A percentile compares a stretch with the other conserved stretches of the same genome.
Conservation (phyloP, 2,329 filamentous ascomycete species). For the Lasiodiplodia sp. region DNA sequence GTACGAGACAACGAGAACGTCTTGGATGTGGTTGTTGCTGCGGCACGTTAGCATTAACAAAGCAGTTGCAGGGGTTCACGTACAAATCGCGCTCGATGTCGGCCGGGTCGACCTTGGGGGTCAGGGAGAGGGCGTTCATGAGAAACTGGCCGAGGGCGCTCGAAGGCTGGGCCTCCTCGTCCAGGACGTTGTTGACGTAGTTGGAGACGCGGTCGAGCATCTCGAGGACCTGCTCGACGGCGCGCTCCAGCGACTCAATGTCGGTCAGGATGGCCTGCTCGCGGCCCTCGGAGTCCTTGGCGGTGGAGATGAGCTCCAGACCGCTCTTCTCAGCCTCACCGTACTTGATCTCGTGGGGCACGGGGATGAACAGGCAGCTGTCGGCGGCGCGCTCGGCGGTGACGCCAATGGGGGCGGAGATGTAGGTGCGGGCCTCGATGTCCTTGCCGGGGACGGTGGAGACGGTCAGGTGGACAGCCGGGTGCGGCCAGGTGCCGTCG, state of each 20-base stretch:
- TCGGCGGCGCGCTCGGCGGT: slow-evolving; percentile 94
- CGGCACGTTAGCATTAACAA: slow-evolving; percentile 41
- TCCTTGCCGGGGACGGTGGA: slow-evolving; percentile 87
- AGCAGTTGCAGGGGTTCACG: slow-evolving; percentile 40
- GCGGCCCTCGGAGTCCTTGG: slow-evolving; percentile 79
- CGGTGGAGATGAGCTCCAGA: slow-evolving; percentile 83
- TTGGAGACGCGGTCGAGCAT: slow-evolving; percentile 90
- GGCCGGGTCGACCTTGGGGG: slow-evolving; percentile 89
- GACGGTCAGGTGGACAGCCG: slow-evolving; percentile 96
- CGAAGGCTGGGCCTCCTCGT: slow-evolving; percentile 89
- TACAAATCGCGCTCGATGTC: slow-evolving; percentile 96
- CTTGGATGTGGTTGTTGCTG: slow-evolving; percentile 98
- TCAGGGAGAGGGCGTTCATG: slow-evolving; percentile 89
- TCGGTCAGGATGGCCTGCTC: slow-evolving; percentile 79
- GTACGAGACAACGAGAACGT: slow-evolving; percentile 97
- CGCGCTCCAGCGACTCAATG: slow-evolving; percentile 85
- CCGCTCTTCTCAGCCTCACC: slow-evolving; percentile 78
- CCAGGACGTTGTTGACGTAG: slow-evolving; percentile 91
- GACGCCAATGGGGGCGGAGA: slow-evolving; percentile 92
- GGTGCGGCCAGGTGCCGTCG: slow-evolving; percentile 95
- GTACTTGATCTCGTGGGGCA: slow-evolving; percentile 93
- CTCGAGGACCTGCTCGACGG: slow-evolving; percentile 84
- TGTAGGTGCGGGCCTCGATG: slow-evolving; percentile 91
- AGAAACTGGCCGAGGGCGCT: slow-evolving; percentile 94
- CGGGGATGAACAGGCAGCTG: slow-evolving; percentile 96